phyloP scores from a whole-genome alignment of 1,139 yeast species.

The Schwanniomyces etchellsii region DNA sequence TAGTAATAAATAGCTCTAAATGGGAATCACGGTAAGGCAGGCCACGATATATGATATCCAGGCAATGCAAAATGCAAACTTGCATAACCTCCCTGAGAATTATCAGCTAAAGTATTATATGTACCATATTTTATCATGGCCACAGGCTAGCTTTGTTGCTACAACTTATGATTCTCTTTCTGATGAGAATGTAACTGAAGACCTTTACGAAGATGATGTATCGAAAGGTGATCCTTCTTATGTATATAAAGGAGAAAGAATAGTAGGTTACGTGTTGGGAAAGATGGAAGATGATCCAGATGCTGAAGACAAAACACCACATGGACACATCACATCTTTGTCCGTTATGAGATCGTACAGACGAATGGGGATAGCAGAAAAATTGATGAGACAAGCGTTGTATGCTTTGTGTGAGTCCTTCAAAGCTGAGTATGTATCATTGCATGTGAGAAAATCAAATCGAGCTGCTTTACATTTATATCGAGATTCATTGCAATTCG shows the following conservation, averaged over 20 bases:
- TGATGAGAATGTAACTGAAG: slow-evolving; percentile 30
- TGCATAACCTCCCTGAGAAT: slow-evolving; percentile 91
- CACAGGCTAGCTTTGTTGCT: slow-evolving; percentile 95
- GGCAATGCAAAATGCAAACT: slow-evolving; percentile 94
- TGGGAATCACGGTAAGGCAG: slow-evolving; percentile 85
- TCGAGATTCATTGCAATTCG: slow-evolving; percentile 79
- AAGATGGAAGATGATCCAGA: slow-evolving; percentile 96
- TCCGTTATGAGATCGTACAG: slow-evolving; percentile 95
- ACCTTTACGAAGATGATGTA: slow-evolving; percentile 18
- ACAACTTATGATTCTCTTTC: slow-evolving; percentile 49
- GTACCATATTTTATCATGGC: slow-evolving; percentile 95
- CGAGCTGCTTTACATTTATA: slow-evolving; percentile 92
- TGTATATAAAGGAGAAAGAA: slow-evolving; percentile 62
- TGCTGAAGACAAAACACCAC: slow-evolving; percentile 65
- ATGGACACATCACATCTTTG: slow-evolving; percentile 91
- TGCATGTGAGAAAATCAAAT: slow-evolving; percentile 92
- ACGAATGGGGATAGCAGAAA: slow-evolving; percentile 92
- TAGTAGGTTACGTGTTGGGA: slow-evolving; percentile 91
- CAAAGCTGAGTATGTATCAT: slow-evolving; percentile 76
- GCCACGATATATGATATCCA: slow-evolving; percentile 85
- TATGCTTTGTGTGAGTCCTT: slow-evolving; percentile 79
- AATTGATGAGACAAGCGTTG: slow-evolving; percentile 80
- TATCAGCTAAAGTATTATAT: slow-evolving; percentile 87
- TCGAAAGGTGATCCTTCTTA: slow-evolving; percentile 53
- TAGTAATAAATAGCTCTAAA: slow-evolving; percentile 12